Evolutionary conservation across 78 protist species (phyloP).

Genomic region (Emiliania huxleyi): DNA sequence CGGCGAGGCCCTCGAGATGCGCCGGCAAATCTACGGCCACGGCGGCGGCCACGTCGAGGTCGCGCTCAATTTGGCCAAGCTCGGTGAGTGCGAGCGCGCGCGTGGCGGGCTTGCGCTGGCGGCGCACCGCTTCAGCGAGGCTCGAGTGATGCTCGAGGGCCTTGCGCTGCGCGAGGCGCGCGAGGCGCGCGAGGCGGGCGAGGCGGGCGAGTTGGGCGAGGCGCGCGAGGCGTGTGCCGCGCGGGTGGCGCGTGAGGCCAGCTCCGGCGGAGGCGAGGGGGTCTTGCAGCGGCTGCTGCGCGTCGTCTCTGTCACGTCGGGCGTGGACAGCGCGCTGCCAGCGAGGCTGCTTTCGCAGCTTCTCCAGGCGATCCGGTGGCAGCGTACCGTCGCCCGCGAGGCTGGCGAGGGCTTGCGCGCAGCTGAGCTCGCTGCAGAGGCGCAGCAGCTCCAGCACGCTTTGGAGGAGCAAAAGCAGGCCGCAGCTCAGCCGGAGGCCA

Average conservation of each 20-base stretch:
- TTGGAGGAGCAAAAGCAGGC: not conserved
- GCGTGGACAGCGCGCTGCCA: too few relatives aligned
- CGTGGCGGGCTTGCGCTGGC: not conserved
- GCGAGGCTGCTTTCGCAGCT: not conserved
- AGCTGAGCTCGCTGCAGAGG: not conserved
- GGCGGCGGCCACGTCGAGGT: not conserved
- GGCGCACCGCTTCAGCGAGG: not conserved
- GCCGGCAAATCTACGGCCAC: not conserved
- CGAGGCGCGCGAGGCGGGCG: not conserved
- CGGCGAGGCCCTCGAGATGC: not conserved
- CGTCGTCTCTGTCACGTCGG: too few relatives aligned
- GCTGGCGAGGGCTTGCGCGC: not conserved
- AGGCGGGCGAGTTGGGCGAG: too few relatives aligned
- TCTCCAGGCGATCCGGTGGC: not conserved
- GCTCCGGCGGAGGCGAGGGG: too few relatives aligned
- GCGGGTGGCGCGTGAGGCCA: too few relatives aligned
- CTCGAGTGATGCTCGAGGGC: not conserved
- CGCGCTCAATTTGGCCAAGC: slow-evolving; percentile 12
- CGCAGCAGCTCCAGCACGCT: not conserved
- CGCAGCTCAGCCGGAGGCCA: not conserved
- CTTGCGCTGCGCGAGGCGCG: not conserved
- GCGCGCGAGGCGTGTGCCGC: too few relatives aligned
- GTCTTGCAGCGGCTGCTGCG: too few relatives aligned
- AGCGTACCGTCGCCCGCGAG: not conserved
- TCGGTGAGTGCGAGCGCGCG: slow-evolving; percentile 8